Evolutionary conservation across 352 stramenopile genomes (phyloP), one percentile per base, ranked within the genome.

Genomic region (Phytophthora capsici): DNA sequence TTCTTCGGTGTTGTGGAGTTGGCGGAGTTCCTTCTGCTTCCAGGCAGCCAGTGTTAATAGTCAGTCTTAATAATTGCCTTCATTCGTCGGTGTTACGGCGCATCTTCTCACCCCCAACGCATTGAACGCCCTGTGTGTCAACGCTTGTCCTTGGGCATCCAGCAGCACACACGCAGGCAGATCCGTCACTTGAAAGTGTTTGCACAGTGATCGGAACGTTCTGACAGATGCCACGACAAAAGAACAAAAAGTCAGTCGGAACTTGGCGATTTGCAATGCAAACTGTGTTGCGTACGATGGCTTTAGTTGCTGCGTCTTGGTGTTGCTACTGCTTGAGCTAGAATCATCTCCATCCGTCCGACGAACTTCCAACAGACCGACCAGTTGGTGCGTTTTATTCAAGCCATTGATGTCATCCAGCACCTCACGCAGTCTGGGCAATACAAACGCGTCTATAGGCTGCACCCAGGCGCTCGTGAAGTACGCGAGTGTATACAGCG

Each of bases 401-500:
- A 46, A 34, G 5, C 7, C 41, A 34, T 78, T 70, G 16, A 63
- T 41, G 0, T n/a, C 16, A 6, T 44, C 49, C 6, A 78, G n/a
- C 5, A 74, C 30, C 0, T 43, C 14, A 4, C 57, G 25, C 22
- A 87, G 30, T 17, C 54, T 49, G 10, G 69, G 54, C 16, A 77
- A 36, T 4, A 79, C 43, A 4, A 76, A 17, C n/a, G 49, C 64
- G 28, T 88, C 75, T 22, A 80, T 37, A 6, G 78, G 57, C 8
- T 26, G 28, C 16, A 53, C 56, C 82, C 82, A 91, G 48, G 73
- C 71, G 45, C 74, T 84, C 9, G 74, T 78, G 20, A 89, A 70
- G 48, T 82, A 84, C 4, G 53, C 22, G n/a, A 71, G 57, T 61
- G 71, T 83, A 63, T 80, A 75, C 64, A 73, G 64, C 63, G 74